Evolutionary conservation across 2,329 filamentous ascomycete species (phyloP).

Genomic region (Xylaria sp.): DNA sequence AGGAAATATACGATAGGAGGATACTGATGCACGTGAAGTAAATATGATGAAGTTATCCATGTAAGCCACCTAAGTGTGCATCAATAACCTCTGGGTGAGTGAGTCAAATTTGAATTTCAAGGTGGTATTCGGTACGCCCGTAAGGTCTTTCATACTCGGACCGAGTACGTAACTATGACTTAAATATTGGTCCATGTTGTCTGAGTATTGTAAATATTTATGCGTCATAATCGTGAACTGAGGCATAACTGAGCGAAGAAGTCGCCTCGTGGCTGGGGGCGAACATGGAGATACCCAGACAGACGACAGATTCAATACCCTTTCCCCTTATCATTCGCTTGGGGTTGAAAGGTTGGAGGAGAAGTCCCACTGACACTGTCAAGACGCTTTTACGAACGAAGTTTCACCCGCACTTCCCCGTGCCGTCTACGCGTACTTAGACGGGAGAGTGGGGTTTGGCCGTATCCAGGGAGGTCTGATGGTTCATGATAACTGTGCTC

Average conservation of each 20-base stretch:
- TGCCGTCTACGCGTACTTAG: background rate
- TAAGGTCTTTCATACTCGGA: background rate
- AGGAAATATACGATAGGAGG: too few relatives aligned
- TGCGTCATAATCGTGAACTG: background rate
- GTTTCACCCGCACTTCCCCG: conserved; percentile 16
- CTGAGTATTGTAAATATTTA: background rate
- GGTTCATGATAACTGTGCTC: background rate
- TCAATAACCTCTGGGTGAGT: too few relatives aligned
- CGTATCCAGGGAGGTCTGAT: conserved; percentile 1
- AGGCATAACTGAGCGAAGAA: background rate
- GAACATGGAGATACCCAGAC: background rate
- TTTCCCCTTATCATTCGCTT: background rate
- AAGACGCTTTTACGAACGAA: background rate
- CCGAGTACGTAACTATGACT: background rate
- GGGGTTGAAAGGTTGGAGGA: background rate
- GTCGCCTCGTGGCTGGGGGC: background rate
- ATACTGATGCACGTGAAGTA: too few relatives aligned
- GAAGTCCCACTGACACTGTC: conserved; percentile 10
- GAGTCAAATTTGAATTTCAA: too few relatives aligned
- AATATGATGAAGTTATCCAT: too few relatives aligned
- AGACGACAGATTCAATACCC: background rate
- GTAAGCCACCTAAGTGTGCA: too few relatives aligned
- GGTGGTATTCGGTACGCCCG: too few relatives aligned
- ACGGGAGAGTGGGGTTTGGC: conserved; percentile 14
- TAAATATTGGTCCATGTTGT: background rate